These are phyloP conservation scores for Claviceps sp. DNA, from an alignment of 2,329 filamentous ascomycete genomes.

Conservation along the genomic window DNA sequence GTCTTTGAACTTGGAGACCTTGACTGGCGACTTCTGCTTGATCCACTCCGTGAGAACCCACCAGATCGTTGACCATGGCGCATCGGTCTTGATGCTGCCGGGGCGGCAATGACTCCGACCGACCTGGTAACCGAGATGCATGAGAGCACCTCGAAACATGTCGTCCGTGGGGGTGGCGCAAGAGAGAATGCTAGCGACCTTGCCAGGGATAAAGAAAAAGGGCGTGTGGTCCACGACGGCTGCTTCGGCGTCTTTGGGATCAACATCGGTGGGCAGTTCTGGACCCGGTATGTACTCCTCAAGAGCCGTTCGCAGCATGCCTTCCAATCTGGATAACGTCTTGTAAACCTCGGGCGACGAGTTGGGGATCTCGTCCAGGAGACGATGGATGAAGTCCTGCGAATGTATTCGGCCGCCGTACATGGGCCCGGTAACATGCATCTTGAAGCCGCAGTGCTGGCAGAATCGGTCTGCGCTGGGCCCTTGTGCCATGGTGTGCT, in stretches of 20 bases:
- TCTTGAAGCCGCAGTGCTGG: conserved; percentile 73
- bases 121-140: conserved; percentile 66
- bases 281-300: conserved; percentile 48
- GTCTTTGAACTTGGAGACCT: conserved; percentile 54
- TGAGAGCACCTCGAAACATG: conserved; percentile 66
- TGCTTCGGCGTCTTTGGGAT: conserved; percentile 35
- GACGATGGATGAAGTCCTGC: conserved; percentile 62
- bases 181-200: conserved; percentile 63
- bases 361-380: conserved; percentile 59
- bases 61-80: conserved; percentile 83
- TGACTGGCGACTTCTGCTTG: conserved; percentile 66
- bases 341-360: conserved; percentile 59
- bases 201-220: conserved; percentile 74
- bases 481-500: conserved; percentile 61
- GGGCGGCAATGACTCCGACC: conserved; percentile 81
- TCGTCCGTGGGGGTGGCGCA: conserved; percentile 69
- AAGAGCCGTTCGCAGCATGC: conserved; percentile 80
- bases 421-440: conserved; percentile 87
- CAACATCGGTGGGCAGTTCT: conserved; percentile 25
- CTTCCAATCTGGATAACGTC: conserved; percentile 69
- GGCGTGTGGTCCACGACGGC: conserved; percentile 59
- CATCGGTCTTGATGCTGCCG: conserved; percentile 86
- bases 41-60: conserved; percentile 89
- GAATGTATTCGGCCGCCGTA: conserved; percentile 85
- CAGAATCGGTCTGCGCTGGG: conserved; percentile 56